Evolutionary conservation across 1,139 yeast genomes (phyloP), one percentile per base, ranked within the genome.

Genomic region (Hansenula anomala): DNA sequence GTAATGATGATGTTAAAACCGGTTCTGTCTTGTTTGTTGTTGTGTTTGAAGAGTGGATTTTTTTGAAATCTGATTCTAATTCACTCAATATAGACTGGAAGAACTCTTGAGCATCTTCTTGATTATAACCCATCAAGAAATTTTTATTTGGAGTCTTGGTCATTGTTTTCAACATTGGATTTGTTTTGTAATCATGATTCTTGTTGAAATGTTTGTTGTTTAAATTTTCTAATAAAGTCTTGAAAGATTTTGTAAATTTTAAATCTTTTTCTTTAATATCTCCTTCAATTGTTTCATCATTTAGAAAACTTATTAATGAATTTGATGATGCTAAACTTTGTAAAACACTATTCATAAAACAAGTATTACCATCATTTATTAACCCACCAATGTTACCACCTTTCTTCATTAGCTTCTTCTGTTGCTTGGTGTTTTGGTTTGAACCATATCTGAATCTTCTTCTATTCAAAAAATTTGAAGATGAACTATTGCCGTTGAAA

Each of bases 71-170:
- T 38, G 73, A 74, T 58, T 88, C 97, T 37, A 88, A 66, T 38
- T 84, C 75, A 32, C 75, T 71, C 71, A 88, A 71, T 5, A 88
- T 74, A 45, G 85, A 75, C 58, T 88, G 96, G 63, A 88, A 88
- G 54, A 88, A 88, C 58, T 88, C 97, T 61, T 89, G 96, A 0
- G 96, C 96, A 61, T 88, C 97, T 60, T 88, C 96, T 61, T 88
- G 97, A 53, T 85, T 88, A 55, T 87, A 86, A 1, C 96, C 92
- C 35, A 80, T 63, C 54, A 88, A 79, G 46, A 88, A 73, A 55
- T 81, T 80, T 51, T 80, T 83, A 51, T 78, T 80, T 7, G 95
- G 90, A 0, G 90, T 84, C 54, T 83, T 83, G 3, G 87, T 81
- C 83, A 88, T 80, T 16, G 79, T 75, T 54, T 75, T 77, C 44